Evolutionary conservation across 306 rosid genomes (phyloP), one percentile per base, ranked within the genome.

Genomic region (Sindora glabra): DNA sequence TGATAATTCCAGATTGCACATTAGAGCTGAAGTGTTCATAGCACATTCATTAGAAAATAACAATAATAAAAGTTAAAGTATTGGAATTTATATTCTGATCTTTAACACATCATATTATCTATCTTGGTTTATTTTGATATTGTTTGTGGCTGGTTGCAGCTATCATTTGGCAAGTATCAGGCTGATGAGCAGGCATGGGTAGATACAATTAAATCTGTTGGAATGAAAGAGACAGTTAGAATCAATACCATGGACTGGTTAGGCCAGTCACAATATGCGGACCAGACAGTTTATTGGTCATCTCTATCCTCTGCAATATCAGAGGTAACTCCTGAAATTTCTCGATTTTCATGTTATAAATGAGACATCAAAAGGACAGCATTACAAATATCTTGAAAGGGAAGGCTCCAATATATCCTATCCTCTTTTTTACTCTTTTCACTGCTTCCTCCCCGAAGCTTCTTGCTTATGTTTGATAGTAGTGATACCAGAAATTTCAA

Each of bases 181-280:
- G 56, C 92, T 46, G 98, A 92, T 69, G 95, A 88, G 67, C 98
- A 92, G 66, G 98, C 76, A 54, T 92, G 96, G 98, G 49, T 82
- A 25, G 96, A 85, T 24, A 83, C 98, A 42, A 83, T 92, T 17
- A 81, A 76, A 69, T 92, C 95, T 32, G 98, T 88, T 48, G 73
- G 79, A 48, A 58, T 1, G 23, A 58, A 68, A 46, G 82, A 37
- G 52, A 83, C 81, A 14, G 78, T 92, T 37, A 79, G 88, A 65
- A 86, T 92, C 68, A 88, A 74, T 55, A 88, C 96, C 68, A 92
- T 92, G 98, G 95, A 83, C 79, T 92, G 98, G 96, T 79, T 92
- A 39, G 98, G 98, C 67, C 98, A 88, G 55, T 86, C 96, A 60
- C 71, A 92, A 64, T 92, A 26, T 73, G 47, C 32, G 8, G 82